phyloP scores from a whole-genome alignment of 352 stramenopile species.

The Globisporangium spinosum region DNA sequence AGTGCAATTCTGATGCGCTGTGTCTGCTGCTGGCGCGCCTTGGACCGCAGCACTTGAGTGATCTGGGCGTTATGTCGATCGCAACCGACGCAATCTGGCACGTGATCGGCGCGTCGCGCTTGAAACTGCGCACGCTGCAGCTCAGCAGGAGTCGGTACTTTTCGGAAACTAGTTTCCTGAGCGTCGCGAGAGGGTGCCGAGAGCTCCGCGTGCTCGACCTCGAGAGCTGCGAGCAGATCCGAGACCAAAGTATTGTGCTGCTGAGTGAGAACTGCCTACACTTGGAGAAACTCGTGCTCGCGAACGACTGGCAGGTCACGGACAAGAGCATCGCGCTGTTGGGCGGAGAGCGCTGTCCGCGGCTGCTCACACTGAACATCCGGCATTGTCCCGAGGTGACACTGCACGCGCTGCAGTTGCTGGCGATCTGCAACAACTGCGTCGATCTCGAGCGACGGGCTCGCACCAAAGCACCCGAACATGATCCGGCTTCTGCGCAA shows the following conservation, averaged over 20 bases:
- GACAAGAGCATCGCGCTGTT: constrained; percentile 38
- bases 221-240: constrained; percentile 73
- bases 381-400: constrained; percentile 68
- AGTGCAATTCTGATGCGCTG: constrained; percentile 51
- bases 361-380: constrained; percentile 42
- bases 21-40: constrained; percentile 19
- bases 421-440: constrained; percentile 39
- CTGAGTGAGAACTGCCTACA: constrained; percentile 31
- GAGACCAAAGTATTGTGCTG: constrained; percentile 34
- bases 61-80: constrained; percentile 59
- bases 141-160: constrained; percentile 80
- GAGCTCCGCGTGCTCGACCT: constrained; percentile 50
- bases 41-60: constrained; percentile 30
- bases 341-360: constrained; percentile 19
- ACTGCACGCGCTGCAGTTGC: constrained; percentile 27
- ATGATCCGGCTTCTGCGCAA: constrained; percentile 41
- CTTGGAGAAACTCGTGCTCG: constrained; percentile 54
- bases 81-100: constrained; percentile 57
- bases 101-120: constrained; percentile 33
- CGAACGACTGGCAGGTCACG: constrained; percentile 73
- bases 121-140: constrained; percentile 35
- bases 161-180: constrained; percentile 47
- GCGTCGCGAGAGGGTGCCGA: constrained; percentile 30
- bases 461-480: constrained; percentile 50
- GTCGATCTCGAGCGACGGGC: constrained; percentile 33